Evolutionary conservation across 805 yeast species (phyloP), one percentile per base, ranked within the genome.

Genomic region (Sugiyamaella marilandica): DNA sequence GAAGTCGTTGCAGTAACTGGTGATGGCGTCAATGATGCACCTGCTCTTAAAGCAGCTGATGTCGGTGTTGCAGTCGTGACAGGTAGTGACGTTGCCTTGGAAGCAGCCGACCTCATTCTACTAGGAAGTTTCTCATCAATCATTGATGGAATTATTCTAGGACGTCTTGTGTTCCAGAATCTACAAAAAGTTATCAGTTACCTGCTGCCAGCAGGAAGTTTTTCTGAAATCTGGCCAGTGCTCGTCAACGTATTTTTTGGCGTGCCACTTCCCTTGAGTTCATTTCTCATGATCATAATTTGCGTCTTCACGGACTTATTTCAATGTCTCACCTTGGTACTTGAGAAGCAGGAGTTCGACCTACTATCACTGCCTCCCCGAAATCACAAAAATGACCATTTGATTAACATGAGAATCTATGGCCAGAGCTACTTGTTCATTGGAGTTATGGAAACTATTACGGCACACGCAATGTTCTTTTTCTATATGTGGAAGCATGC

Each of bases 1-100:
- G 96, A 92, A 68, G 83, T 92, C 57, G 98, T 92, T 49, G 99
- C 97, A 21, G 91, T 92, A 97, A 91, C 98, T n/a, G 99, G 99
- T 61, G 98, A 91, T 71, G 98, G 98, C 71, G 97, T 92, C 11
- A 91, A 91, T 68, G 98, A 91, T 74, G 98, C 98, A 0, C 98
- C 98, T n/a, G 97, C 98, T 4, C 77, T 92, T 62, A 91, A 92
- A 67, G 76, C 91, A 61, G 97, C 98, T 2, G 97, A 91, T 71
- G 91, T 91, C 61, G 98, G 98, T 64, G 88, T 92, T 61, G 84
- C 96, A 11, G 90, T 91, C 35, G 58, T 52, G 10, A 24, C 41
- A 4, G 61, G 59, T 10, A 49, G 55, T 45, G 61, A 58, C 46
- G 56, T 58, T 18, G 61, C 61, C n/a, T 11, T 53, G 43, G 61